Conservation (phyloP, 768 basidiomycete genomes). For the Calvatia gigantea region DNA sequence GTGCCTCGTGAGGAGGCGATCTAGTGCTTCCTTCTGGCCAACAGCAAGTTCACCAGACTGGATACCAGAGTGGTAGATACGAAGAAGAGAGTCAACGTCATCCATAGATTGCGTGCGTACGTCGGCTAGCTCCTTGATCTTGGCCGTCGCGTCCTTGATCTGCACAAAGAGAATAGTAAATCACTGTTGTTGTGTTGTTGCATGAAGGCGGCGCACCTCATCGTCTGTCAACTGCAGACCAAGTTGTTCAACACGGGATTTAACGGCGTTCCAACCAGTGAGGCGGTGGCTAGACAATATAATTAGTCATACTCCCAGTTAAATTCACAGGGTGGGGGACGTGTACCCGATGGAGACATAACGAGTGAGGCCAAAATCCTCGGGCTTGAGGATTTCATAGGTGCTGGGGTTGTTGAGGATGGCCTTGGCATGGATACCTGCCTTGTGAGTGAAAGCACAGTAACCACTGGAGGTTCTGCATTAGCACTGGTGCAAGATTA, state of each 20-base stretch:
- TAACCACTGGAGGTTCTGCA: conserved; percentile 66
- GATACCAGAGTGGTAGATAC: conserved; percentile 94
- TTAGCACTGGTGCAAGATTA: conserved; percentile 3
- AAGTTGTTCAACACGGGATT: conserved; percentile 97
- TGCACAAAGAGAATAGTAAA: conserved; percentile 23
- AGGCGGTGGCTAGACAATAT: conserved; percentile 68
- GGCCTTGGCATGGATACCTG: conserved; percentile 99
- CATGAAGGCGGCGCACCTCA: conserved; percentile 48
- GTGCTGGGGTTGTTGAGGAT: conserved; percentile 96
- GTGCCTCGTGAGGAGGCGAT: conserved; percentile 81
- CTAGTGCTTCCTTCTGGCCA: conserved; percentile 90
- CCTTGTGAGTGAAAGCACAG: conserved; percentile 99
- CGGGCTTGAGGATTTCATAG: conserved; percentile 98
- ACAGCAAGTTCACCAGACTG: conserved; percentile 88
- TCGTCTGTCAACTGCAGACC: conserved; percentile 87
- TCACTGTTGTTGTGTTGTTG: not conserved
- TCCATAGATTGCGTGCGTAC: conserved; percentile 99
- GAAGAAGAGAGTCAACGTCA: conserved; percentile 94
- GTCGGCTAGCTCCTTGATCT: conserved; percentile 99
- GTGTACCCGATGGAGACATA: conserved; percentile 94
- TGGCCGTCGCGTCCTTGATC: conserved; percentile 98
- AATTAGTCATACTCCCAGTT: not conserved
- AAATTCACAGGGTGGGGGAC: not conserved
- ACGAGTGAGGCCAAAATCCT: conserved; percentile 96
- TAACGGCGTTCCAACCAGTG: conserved; percentile 99